These are phyloP conservation scores for Botrytis galanthina DNA, from an alignment of 2,329 filamentous ascomycete species.

Conservation along the genomic window DNA sequence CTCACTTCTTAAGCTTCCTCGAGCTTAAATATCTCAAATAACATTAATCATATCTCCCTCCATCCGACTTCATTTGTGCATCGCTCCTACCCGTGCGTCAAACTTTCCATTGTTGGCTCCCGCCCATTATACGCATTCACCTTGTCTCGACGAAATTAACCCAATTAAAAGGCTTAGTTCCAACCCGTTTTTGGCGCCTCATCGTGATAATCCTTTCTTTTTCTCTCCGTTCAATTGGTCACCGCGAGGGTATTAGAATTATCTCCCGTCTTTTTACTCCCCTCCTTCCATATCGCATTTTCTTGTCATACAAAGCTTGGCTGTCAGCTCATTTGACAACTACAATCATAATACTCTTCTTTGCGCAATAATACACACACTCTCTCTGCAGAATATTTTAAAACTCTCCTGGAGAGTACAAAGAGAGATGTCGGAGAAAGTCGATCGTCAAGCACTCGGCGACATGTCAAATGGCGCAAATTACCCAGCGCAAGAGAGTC, in stretches of 20 bases:
- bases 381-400: neutral
- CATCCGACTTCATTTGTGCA: neutral
- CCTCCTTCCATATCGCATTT: neutral
- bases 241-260: neutral
- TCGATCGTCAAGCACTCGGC: constrained; percentile 3
- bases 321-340: neutral
- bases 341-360: neutral
- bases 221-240: neutral
- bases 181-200: neutral
- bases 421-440: constrained; percentile 14
- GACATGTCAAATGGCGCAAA: neutral
- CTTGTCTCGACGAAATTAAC: constrained; percentile 1
- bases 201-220: neutral
- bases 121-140: neutral
- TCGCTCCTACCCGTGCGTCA: neutral
- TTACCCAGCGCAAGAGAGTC: neutral
- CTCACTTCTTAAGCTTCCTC: neutral
- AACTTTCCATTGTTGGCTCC: neutral
- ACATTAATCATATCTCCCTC: neutral
- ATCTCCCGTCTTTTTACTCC: neutral
- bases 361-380: neutral
- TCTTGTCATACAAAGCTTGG: neutral
- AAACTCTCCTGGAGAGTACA: neutral
- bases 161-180: neutral
- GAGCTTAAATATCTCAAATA: neutral